phyloP scores from a whole-genome alignment of 1,139 yeast species.

The Eremothecium sinecaudum region DNA sequence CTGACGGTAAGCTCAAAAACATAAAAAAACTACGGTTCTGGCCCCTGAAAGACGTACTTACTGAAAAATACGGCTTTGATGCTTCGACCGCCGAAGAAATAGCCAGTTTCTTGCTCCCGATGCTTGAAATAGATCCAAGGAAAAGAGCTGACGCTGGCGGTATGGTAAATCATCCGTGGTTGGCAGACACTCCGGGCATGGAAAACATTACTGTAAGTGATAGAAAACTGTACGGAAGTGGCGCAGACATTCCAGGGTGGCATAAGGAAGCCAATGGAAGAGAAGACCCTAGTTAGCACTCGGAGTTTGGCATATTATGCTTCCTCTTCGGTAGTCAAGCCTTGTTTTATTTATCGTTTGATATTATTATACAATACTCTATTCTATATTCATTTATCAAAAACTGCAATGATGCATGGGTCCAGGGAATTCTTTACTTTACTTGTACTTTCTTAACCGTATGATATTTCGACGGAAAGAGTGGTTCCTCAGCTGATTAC shows the following conservation, averaged over 20 bases:
- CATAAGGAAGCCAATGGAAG: conserved; percentile 25
- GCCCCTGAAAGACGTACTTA: conserved; percentile 52
- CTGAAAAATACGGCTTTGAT: conserved; percentile 50
- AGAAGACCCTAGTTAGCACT: too few species aligned
- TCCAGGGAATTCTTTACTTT: too few species aligned
- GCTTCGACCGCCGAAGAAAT: conserved; percentile 45
- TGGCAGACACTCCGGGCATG: conserved; percentile 51
- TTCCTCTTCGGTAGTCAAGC: too few species aligned
- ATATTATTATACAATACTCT: not conserved
- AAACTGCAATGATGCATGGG: too few species aligned
- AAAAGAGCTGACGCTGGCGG: conserved; percentile 70
- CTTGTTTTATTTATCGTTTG: not conserved
- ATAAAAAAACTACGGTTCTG: conserved; percentile 55
- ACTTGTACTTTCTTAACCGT: too few species aligned
- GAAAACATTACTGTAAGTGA: conserved; percentile 41
- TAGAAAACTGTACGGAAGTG: conserved; percentile 50
- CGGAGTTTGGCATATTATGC: too few species aligned
- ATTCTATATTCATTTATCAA: too few species aligned
- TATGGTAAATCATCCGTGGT: conserved; percentile 66
- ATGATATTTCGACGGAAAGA: too few species aligned
- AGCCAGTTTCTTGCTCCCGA: conserved; percentile 53
- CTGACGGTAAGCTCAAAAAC: conserved; percentile 46
- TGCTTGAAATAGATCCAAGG: conserved; percentile 59
- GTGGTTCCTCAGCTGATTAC: too few species aligned
- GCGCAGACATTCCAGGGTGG: conserved; percentile 65